phyloP scores from a whole-genome alignment of 805 yeast genomes.

The Yarrowia bubula region DNA sequence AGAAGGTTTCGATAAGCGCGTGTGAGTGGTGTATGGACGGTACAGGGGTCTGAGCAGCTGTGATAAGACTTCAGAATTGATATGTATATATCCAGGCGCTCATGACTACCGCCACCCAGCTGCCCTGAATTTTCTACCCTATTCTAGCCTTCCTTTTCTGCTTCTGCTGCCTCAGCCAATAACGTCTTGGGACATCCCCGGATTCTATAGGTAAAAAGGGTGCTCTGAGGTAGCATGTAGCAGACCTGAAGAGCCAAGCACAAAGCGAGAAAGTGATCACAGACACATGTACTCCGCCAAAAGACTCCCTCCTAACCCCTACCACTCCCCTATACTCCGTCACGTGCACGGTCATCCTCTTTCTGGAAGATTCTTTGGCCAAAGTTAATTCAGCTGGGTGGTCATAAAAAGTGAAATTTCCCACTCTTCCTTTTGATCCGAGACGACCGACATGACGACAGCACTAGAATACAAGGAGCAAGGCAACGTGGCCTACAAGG shows the following conservation, averaged over 20 bases:
- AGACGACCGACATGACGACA: not conserved
- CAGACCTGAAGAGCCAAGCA: no score
- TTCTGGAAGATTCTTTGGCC: slow-evolving; percentile 22
- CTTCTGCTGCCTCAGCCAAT: not conserved
- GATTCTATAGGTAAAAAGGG: not conserved
- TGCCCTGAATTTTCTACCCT: no score
- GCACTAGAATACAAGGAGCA: slow-evolving; percentile 36
- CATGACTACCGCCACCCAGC: no score
- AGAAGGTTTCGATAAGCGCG: slow-evolving; percentile 19
- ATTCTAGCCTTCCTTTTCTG: not conserved
- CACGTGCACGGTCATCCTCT: not conserved
- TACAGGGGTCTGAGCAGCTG: no score
- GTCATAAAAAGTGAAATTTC: slow-evolving; percentile 21
- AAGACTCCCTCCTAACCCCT: no score
- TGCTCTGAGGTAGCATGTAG: not conserved
- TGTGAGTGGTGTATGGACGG: not conserved
- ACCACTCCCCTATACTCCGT: not conserved
- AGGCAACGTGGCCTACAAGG: slow-evolving; percentile 43
- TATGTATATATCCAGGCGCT: no score
- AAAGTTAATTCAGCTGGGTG: not conserved
- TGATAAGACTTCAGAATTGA: no score
- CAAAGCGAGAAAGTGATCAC: no score
- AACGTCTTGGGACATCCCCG: slow-evolving; percentile 6
- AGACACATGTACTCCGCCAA: no score
- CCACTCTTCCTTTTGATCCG: not conserved